Base-by-base conservation (phyloP, 2,329 filamentous ascomycete species). In the Fusarium veterinarium region DNA sequence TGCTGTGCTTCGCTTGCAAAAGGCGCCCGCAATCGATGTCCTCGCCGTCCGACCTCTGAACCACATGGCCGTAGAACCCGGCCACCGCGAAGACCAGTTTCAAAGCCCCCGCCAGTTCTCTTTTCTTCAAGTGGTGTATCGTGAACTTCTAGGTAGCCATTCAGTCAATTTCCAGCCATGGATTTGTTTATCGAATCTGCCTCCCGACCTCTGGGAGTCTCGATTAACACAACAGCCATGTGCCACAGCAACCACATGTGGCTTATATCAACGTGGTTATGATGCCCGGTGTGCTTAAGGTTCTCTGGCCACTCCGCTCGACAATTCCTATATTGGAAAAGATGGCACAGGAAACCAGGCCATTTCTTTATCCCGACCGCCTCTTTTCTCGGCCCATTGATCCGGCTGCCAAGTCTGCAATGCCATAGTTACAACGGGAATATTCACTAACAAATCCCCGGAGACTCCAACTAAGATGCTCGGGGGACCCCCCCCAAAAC, bases 351-450 rank as follows among this genome's bases (percentile, higher is more conserved):
- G 55, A 48, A 62, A 55, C 35, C 35, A 46, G 49, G 64, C 58
- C 51, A 66, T 67, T 30, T 19, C 41, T 58, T 37, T 30, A 66
- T 60, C 57, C 63, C 59, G 60, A 67, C 60, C 62, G 67, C 62
- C 64, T 66, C 61, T 57, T 74, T 66, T 57, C 75, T 69, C 75
- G 73, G 75, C 71, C 69, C 67, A 77, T 69, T 52, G 61, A 75
- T 44, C 75, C 75, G 71, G 53, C 46, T 61, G 75, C 75, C 73
- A 77, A 77, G 75, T 71, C 72, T 64, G 75, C 64, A 59, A 59
- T 64, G 38, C 45, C 51, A 56, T 63, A 46, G 56, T 45, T 63
- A 30, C 67, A 76, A 72, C 67, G 67, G 67, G 57, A 64, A 77
- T 75, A 58, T 51, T 56, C 62, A 62, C 41, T 49, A 35, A 45